phyloP scores from a whole-genome alignment of 257 asterid genomes.

The Penstemon eatonii region DNA sequence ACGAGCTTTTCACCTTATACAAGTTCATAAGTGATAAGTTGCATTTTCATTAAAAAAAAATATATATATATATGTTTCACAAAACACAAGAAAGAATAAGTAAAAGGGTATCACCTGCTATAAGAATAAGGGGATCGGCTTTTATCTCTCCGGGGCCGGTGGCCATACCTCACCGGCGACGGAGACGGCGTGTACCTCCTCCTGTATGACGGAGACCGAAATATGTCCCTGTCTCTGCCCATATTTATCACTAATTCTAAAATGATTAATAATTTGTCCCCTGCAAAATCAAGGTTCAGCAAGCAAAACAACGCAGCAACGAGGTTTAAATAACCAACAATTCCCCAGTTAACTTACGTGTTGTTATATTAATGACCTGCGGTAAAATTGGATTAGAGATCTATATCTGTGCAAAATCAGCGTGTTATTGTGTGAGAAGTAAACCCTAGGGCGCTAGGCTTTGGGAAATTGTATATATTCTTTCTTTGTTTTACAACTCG shows the following conservation, averaged over 20 bases:
- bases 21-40: background rate
- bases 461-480: constrained; percentile 22
- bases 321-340: background rate
- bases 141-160: constrained; percentile 84
- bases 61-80: too few relatives aligned
- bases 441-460: constrained; percentile 38
- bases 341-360: background rate
- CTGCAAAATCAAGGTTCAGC: constrained; percentile 27
- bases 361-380: constrained; percentile 24
- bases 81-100: constrained; percentile 35
- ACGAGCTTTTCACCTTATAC: background rate
- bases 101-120: constrained; percentile 95
- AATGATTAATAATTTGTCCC: constrained; percentile 25
- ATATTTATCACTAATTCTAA: constrained; percentile 32
- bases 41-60: too few relatives aligned
- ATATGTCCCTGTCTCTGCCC: constrained; percentile 83
- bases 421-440: constrained; percentile 7
- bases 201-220: constrained; percentile 76
- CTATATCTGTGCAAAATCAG: constrained; percentile 24
- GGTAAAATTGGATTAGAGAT: constrained; percentile 21
- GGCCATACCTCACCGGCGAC: constrained; percentile 78
- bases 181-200: constrained; percentile 89
- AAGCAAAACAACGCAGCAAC: too few relatives aligned
- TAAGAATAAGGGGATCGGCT: constrained; percentile 79
- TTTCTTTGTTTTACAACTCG: background rate